Conservation (phyloP, 1,284 basidiomycete genomes). For the Amylostereum chailletii region DNA sequence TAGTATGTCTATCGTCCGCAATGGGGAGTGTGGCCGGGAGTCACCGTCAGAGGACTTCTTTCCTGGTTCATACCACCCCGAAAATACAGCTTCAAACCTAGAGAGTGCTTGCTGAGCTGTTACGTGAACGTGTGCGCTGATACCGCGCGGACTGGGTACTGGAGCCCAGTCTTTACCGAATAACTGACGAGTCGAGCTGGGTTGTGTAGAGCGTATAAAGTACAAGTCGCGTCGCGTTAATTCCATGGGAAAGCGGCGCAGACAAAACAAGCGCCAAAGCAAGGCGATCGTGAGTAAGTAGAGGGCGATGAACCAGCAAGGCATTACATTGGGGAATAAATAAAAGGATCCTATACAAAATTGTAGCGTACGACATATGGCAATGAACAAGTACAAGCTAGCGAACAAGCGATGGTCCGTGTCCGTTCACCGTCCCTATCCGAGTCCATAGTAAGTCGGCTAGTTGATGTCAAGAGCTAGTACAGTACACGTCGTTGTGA, state of each 20-base stretch:
- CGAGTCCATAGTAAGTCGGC: slow-evolving; percentile 11
- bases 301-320: too few relatives aligned
- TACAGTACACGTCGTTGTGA: slow-evolving; percentile 8
- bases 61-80: neutral
- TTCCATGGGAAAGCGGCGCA: too few relatives aligned
- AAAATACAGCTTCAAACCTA: too few relatives aligned
- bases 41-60: neutral
- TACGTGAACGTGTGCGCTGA: too few relatives aligned
- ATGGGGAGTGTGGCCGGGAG: neutral
- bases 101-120: too few relatives aligned
- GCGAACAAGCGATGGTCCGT: slow-evolving; percentile 53
- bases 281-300: too few relatives aligned
- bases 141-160: too few relatives aligned
- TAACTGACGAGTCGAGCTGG: too few relatives aligned
- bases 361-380: slow-evolving; percentile 11
- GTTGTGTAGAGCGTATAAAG: too few relatives aligned
- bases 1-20: neutral
- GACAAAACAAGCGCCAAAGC: too few relatives aligned
- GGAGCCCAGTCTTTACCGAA: too few relatives aligned
- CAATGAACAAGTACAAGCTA: slow-evolving; percentile 27
- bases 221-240: too few relatives aligned
- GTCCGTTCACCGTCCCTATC: slow-evolving; percentile 61
- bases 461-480: slow-evolving; percentile 15
- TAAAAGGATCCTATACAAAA: slow-evolving; percentile 2
- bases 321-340: neutral